These are phyloP conservation scores for Phytophthora palmivora DNA, from an alignment of 352 stramenopile genomes.

Conservation along the genomic window DNA sequence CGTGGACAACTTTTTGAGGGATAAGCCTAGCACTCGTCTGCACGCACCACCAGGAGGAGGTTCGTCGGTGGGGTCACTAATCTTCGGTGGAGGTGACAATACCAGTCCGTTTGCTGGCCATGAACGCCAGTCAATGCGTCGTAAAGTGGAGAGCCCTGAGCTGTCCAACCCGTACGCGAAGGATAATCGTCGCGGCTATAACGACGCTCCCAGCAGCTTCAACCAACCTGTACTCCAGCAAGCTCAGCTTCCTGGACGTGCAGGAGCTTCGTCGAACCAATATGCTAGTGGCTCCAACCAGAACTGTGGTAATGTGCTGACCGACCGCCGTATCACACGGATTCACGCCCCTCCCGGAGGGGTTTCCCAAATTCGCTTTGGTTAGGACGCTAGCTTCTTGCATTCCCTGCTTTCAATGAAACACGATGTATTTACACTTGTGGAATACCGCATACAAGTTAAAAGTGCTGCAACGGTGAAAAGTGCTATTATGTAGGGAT, in stretches of 20 bases:
- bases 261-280: slow-evolving; percentile 76
- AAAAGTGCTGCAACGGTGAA: slow-evolving; percentile 16
- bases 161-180: slow-evolving; percentile 58
- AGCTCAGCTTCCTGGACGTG: slow-evolving; percentile 27
- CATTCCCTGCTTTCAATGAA: slow-evolving; percentile 20
- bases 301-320: slow-evolving; percentile 92
- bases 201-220: slow-evolving; percentile 31
- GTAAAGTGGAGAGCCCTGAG: slow-evolving; percentile 66
- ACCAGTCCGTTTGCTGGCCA: slow-evolving; percentile 61
- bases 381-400: slow-evolving; percentile 38
- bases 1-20: slow-evolving; percentile 78
- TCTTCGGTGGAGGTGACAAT: slow-evolving; percentile 67
- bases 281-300: slow-evolving; percentile 87
- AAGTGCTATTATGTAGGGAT: slow-evolving; percentile 36
- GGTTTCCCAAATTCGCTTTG: slow-evolving; percentile 81
- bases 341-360: slow-evolving; percentile 90
- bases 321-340: slow-evolving; percentile 87
- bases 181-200: slow-evolving; percentile 37
- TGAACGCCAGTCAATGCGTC: slow-evolving; percentile 45
- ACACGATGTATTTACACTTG: no score
- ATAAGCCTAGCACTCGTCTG: slow-evolving; percentile 81
- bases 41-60: slow-evolving; percentile 73
- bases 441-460: no score
- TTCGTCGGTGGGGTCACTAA: slow-evolving; percentile 78
- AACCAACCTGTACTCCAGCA: slow-evolving; percentile 35